Evolutionary conservation across 768 basidiomycete genomes (phyloP).

Genomic region (Russula sp.): DNA sequence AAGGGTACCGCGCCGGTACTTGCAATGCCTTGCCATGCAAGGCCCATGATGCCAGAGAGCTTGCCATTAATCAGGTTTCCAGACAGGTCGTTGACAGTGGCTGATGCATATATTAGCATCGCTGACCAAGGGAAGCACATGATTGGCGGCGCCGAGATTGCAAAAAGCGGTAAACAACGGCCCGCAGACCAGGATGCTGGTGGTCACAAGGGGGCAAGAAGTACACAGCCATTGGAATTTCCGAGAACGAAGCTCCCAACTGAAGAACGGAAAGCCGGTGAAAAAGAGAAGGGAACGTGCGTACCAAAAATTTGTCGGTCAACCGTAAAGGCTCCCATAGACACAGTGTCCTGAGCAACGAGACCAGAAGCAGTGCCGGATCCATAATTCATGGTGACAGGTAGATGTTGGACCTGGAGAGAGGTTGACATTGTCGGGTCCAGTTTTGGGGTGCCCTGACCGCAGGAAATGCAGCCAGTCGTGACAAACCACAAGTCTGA

Average conservation of each 20-base stretch:
- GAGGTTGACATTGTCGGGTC: conserved; percentile 39
- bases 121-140: not conserved
- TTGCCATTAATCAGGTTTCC: conserved; percentile 40
- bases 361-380: conserved; percentile 68
- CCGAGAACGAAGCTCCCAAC: not conserved
- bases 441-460: conserved; percentile 38
- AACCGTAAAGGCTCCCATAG: conserved; percentile 31
- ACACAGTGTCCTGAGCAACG: too few relatives aligned
- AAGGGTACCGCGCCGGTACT: conserved; percentile 53
- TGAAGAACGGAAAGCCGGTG: too few relatives aligned
- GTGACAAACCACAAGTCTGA: conserved; percentile 86
- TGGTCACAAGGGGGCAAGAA: too few relatives aligned
- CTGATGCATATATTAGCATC: conserved; percentile 13
- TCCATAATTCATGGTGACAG: conserved; percentile 54
- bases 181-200: not conserved
- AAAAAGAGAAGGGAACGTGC: not conserved
- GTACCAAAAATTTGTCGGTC: conserved; percentile 42
- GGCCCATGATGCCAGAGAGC: conserved; percentile 69
- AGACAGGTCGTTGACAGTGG: conserved; percentile 51
- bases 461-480: conserved; percentile 42
- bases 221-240: not conserved
- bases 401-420: conserved; percentile 27
- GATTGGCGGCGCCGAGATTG: too few relatives aligned
- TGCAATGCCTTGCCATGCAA: conserved; percentile 62
- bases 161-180: not conserved